Conservation (phyloP, 768 basidiomycete species). For the Sarcomyxa edulis region DNA sequence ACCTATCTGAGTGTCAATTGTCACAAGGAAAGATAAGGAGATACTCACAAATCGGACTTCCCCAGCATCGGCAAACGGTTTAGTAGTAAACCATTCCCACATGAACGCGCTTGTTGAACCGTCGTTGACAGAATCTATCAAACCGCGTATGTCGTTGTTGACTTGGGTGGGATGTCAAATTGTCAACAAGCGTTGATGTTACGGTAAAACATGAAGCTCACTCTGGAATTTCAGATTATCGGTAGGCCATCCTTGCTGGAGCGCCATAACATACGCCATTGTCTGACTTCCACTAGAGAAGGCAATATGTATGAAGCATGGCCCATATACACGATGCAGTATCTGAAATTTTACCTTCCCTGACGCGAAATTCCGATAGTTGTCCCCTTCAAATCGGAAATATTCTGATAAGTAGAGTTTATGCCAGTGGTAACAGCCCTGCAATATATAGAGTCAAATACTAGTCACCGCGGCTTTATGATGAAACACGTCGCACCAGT, state of each 20-base stretch:
- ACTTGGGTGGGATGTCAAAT: no score
- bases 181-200: no score
- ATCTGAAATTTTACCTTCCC: conserved; percentile 58
- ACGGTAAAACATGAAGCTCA: no score
- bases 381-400: conserved; percentile 73
- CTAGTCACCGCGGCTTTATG: background rate
- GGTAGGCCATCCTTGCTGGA: conserved; percentile 77
- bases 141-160: conserved; percentile 74
- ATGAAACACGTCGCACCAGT: conserved; percentile 51
- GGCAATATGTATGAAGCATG: background rate
- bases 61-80: conserved; percentile 71
- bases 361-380: conserved; percentile 85
- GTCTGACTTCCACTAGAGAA: conserved; percentile 76
- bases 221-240: conserved; percentile 67
- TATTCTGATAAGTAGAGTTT: conserved; percentile 60
- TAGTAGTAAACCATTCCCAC: conserved; percentile 89
- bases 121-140: conserved; percentile 85
- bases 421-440: conserved; percentile 94
- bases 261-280: conserved; percentile 94
- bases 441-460: background rate
- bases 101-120: conserved; percentile 87
- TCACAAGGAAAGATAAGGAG: background rate
- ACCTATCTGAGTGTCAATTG: background rate
- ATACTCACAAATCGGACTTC: conserved; percentile 76
- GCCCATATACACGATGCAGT: no score